Conservation (phyloP, 179 eudicot genomes). For the Beta macrorhiza region DNA sequence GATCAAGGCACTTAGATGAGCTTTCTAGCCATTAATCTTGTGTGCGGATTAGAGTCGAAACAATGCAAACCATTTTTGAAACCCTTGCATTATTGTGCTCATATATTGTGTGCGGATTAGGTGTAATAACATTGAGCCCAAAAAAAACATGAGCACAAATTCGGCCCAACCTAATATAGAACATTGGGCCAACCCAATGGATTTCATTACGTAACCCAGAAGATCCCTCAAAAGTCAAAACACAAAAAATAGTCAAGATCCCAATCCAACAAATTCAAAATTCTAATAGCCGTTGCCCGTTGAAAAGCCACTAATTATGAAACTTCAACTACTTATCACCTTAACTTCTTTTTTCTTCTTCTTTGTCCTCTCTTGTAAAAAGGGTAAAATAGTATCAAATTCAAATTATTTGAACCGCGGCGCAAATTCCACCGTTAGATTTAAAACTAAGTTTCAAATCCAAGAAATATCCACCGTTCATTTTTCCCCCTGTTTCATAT, state of each 20-base stretch:
- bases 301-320: not conserved
- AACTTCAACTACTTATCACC: not conserved
- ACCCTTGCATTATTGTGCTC: too few relatives aligned
- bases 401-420: constrained; percentile 16
- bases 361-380: not conserved
- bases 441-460: constrained; percentile 7
- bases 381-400: not conserved
- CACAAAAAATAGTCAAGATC: not conserved
- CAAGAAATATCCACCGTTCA: not conserved
- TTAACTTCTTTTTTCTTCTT: not conserved
- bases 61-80: too few relatives aligned
- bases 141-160: too few relatives aligned
- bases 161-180: too few relatives aligned
- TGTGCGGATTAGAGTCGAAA: too few relatives aligned
- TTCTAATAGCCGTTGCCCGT: constrained; percentile 23
- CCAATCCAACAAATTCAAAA: constrained; percentile 13
- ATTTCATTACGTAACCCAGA: not conserved
- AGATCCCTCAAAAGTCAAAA: not conserved
- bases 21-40: too few relatives aligned
- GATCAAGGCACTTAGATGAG: too few relatives aligned
- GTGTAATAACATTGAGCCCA: too few relatives aligned
- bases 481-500: not conserved
- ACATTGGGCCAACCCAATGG: not conserved
- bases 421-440: constrained; percentile 17
- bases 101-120: too few relatives aligned